These are phyloP conservation scores for Colletotrichum lentis DNA, from an alignment of 2,329 filamentous ascomycete genomes.

Conservation along the genomic window DNA sequence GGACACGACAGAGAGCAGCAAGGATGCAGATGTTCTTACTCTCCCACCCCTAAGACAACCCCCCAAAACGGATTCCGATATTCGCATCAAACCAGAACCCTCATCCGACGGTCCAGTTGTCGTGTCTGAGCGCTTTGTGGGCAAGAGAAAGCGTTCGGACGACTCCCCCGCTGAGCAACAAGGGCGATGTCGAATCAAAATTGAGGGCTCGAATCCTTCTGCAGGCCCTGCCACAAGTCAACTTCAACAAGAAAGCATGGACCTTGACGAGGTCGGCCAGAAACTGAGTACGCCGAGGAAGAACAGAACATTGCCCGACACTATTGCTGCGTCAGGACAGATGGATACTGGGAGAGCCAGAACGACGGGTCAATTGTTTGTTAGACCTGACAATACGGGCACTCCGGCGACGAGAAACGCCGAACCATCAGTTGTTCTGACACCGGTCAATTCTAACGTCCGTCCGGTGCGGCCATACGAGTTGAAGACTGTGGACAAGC, in stretches of 20 bases:
- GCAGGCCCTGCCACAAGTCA: conserved; percentile 41
- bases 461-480: conserved; percentile 40
- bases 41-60: conserved; percentile 25
- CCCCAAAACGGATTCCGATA: conserved; percentile 6
- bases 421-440: conserved; percentile 46
- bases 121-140: conserved; percentile 58
- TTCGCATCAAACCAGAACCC: conserved; percentile 57
- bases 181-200: conserved; percentile 52
- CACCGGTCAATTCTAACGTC: conserved; percentile 50
- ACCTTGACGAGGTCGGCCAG: conserved; percentile 62
- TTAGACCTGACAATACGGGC: conserved; percentile 25
- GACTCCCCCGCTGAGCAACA: conserved; percentile 38
- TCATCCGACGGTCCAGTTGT: conserved; percentile 63
- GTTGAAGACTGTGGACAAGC: conserved; percentile 38
- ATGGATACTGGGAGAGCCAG: conserved; percentile 9
- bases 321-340: background rate
- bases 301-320: conserved; percentile 11
- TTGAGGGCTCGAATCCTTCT: conserved; percentile 50
- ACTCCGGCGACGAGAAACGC: conserved; percentile 39
- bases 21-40: conserved; percentile 15
- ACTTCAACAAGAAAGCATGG: conserved; percentile 62
- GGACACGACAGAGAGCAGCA: conserved; percentile 19
- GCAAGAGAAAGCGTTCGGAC: conserved; percentile 53
- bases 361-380: conserved; percentile 10
- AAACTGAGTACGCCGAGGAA: conserved; percentile 56